Base-by-base conservation (phyloP, 2,329 filamentous ascomycete genomes). In the Trichoderma asperellum region DNA sequence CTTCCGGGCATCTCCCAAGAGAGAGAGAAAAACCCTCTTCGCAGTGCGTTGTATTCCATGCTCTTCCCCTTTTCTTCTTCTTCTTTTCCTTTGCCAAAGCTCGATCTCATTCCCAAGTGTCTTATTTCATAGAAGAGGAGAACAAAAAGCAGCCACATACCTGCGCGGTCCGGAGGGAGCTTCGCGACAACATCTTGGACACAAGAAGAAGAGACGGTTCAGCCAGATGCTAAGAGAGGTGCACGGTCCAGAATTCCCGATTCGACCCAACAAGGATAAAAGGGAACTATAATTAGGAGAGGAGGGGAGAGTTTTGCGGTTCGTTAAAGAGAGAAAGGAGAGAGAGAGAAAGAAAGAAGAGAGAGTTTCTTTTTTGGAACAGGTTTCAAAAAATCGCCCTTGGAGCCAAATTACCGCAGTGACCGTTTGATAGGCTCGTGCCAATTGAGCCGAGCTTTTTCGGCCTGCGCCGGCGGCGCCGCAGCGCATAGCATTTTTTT, bases 171-270 rank as follows among this genome's bases (percentile, higher is more conserved):
- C 85, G 79, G 74, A 83, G 74, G 77, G 86, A 85, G 81, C 83
- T 84, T 81, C 86, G 85, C 79, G 86, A 88, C 80, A 89, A 78
- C 87, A 89, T 89, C 73, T 76, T 85, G 79, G 62, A 58, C n/a
- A 49, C 18, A 35, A 40, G 56, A 43, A 40, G 35, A 56, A 52
- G 35, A n/a, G 14, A 35, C 18, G 8, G 21, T 12, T 62, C n/a
- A 63, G 60, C 29, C 32, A 35, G 60, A 52, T 52, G 60, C 43
- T 53, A 63, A 63, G 12, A 55, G 47, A 62, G 43, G 58, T 18
- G 29, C 62, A 65, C 62, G 60, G 57, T 65, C 43, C 56, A n/a
- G 40, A 68, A 57, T 34, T 40, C 37, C 59, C 40, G 6, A 32
- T 16, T 40, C n/a, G 29, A 60, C 43, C 65, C 27, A 60, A 37